Conservation (phyloP, 768 basidiomycete genomes). For the Tylopilus balloui region DNA sequence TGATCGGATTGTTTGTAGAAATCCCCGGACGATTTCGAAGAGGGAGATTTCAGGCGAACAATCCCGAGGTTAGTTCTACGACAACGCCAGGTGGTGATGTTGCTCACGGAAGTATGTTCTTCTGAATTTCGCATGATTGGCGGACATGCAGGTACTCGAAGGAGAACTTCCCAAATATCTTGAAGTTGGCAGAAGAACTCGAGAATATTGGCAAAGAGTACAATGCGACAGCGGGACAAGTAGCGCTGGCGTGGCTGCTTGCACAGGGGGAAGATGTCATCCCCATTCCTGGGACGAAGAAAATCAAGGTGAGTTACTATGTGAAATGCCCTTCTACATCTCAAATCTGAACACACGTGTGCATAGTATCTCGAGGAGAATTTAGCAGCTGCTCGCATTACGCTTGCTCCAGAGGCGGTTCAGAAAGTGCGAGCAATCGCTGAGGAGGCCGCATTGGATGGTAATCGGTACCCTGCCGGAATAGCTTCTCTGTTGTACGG, state of each 20-base stretch:
- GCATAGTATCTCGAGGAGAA: slow-evolving; percentile 45
- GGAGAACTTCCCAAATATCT: slow-evolving; percentile 44
- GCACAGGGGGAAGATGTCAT: slow-evolving; percentile 36
- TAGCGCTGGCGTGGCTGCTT: slow-evolving; percentile 39
- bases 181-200: slow-evolving; percentile 33
- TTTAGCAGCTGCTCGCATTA: slow-evolving; percentile 31
- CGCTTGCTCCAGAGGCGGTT: slow-evolving; percentile 36
- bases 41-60: slow-evolving; percentile 21
- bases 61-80: slow-evolving; percentile 26
- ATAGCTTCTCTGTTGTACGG: slow-evolving; percentile 6
- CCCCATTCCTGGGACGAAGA: slow-evolving; percentile 39
- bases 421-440: slow-evolving; percentile 35
- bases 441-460: slow-evolving; percentile 26
- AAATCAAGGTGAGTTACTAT: slow-evolving; percentile 26
- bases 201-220: slow-evolving; percentile 32
- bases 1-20: slow-evolving; percentile 15
- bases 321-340: not conserved
- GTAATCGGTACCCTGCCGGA: slow-evolving; percentile 23
- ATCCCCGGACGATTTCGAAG: slow-evolving; percentile 32
- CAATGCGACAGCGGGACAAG: slow-evolving; percentile 36
- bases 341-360: not conserved
- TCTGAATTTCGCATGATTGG: not conserved
- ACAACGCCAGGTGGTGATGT: slow-evolving; percentile 1
- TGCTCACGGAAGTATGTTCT: too few species aligned
- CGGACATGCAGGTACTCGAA: slow-evolving; percentile 28